Conservation (phyloP, 2,329 filamentous ascomycete genomes). For the Colletotrichum sp. region DNA sequence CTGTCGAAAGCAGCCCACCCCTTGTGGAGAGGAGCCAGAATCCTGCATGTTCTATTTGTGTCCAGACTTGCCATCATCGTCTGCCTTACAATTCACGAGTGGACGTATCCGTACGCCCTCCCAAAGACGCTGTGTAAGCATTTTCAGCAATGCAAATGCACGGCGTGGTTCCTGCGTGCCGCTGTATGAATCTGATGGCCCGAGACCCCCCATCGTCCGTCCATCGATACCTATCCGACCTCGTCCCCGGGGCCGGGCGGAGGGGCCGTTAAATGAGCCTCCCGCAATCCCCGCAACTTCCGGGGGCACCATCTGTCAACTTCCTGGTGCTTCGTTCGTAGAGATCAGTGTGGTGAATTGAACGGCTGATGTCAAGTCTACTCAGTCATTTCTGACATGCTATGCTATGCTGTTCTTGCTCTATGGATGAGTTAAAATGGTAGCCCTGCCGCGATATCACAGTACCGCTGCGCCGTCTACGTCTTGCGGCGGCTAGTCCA, state of each 20-base stretch:
- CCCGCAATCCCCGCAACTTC: not conserved
- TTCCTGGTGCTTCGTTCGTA: not conserved
- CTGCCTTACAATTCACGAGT: not conserved
- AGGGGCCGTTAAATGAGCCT: not conserved
- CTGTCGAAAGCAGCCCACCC: not conserved
- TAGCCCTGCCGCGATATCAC: not conserved
- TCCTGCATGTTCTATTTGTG: not conserved
- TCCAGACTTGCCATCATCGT: not conserved
- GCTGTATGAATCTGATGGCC: not conserved
- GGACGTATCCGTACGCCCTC: not conserved
- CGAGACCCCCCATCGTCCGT: not conserved
- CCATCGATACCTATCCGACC: not conserved
- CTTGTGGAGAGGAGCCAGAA: not conserved
- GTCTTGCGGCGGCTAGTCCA: not conserved
- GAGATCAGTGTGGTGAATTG: not conserved
- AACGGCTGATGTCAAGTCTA: fast-evolving
- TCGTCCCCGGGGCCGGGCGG: not conserved
- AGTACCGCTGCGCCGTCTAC: not conserved
- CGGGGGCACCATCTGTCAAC: not conserved
- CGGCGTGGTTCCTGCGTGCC: not conserved
- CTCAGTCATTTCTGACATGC: fast-evolving
- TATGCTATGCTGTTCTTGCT: not conserved
- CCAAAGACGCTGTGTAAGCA: not conserved
- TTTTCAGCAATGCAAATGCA: not conserved
- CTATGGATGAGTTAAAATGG: fast-evolving